Evolutionary conservation across 768 basidiomycete species (phyloP).

Genomic region (Tylopilus cervinicoccineus): DNA sequence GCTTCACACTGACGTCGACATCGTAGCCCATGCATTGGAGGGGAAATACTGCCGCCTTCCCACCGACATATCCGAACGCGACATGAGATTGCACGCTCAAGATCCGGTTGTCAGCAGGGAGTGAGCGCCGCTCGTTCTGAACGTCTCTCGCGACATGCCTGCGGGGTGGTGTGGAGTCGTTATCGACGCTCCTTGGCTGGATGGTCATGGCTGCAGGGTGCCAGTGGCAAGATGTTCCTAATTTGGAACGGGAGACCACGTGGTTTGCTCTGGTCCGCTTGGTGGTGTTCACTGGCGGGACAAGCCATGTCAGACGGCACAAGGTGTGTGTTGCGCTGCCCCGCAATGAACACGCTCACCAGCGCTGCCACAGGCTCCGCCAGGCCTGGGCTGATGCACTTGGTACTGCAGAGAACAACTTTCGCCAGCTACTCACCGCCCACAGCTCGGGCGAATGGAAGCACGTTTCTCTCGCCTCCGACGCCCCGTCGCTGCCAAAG

Average conservation of each 20-base stretch:
- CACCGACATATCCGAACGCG: conserved; percentile 89
- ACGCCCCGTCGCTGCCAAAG: conserved; percentile 46
- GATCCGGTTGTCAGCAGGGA: conserved; percentile 47
- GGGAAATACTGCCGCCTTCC: conserved; percentile 74
- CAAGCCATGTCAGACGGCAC: conserved; percentile 55
- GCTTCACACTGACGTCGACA: conserved; percentile 70
- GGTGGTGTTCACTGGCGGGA: not conserved
- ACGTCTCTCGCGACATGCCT: conserved; percentile 6
- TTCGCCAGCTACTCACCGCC: conserved; percentile 73
- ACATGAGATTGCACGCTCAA: conserved; percentile 94
- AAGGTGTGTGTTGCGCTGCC: conserved; percentile 36
- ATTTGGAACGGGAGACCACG: conserved; percentile 6
- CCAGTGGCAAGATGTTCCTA: not conserved
- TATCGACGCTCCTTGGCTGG: not conserved
- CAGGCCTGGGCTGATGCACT: conserved; percentile 81
- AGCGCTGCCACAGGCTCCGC: conserved; percentile 53
- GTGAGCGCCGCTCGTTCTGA: conserved; percentile 4
- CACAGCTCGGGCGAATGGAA: conserved; percentile 76
- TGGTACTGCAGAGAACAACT: conserved; percentile 68
- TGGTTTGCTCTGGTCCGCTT: not conserved
- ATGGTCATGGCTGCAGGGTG: conserved; percentile 6
- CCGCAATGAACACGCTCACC: not conserved
- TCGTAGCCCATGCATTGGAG: conserved; percentile 89
- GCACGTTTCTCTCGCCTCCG: conserved; percentile 52
- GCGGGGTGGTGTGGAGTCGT: not conserved